Evolutionary conservation across 805 yeast genomes (phyloP).

Genomic region (Pichia heedii): DNA sequence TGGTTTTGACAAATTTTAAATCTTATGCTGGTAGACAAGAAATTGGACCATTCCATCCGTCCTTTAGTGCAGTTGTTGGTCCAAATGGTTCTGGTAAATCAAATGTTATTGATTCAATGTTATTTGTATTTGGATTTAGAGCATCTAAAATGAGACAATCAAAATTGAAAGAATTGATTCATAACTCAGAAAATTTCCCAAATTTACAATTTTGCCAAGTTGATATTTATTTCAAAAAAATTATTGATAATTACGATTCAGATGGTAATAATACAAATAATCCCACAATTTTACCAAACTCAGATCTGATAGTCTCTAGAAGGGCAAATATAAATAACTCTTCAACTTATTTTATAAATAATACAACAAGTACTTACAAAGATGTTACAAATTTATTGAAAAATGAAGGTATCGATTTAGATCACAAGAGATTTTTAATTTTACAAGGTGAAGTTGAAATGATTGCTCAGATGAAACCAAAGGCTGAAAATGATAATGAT

Average conservation of each 20-base stretch:
- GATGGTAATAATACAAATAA: constrained; percentile 18
- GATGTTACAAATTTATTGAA: constrained; percentile 69
- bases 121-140: constrained; percentile 95
- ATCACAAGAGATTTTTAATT: constrained; percentile 89
- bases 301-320: constrained; percentile 66
- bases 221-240: constrained; percentile 80
- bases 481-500: constrained; percentile 85
- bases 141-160: constrained; percentile 97
- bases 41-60: constrained; percentile 90
- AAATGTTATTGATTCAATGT: constrained; percentile 94
- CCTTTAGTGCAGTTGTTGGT: constrained; percentile 95
- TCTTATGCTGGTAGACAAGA: constrained; percentile 91
- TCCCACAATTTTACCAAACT: constrained; percentile 39
- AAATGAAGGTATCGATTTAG: constrained; percentile 83
- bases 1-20: constrained; percentile 79
- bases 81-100: constrained; percentile 98
- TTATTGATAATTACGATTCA: constrained; percentile 39
- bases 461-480: constrained; percentile 97
- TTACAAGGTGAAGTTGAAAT: constrained; percentile 98
- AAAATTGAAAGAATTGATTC: constrained; percentile 85
- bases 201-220: constrained; percentile 72
- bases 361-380: constrained; percentile 58
- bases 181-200: constrained; percentile 71
- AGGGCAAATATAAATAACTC: constrained; percentile 68
- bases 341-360: constrained; percentile 72